Percentiles rank a stretch among this genome's conserved stretches.
phyloP scores from a whole-genome alignment of 23 red algal genomes.

The Chondrus crispus region DNA sequence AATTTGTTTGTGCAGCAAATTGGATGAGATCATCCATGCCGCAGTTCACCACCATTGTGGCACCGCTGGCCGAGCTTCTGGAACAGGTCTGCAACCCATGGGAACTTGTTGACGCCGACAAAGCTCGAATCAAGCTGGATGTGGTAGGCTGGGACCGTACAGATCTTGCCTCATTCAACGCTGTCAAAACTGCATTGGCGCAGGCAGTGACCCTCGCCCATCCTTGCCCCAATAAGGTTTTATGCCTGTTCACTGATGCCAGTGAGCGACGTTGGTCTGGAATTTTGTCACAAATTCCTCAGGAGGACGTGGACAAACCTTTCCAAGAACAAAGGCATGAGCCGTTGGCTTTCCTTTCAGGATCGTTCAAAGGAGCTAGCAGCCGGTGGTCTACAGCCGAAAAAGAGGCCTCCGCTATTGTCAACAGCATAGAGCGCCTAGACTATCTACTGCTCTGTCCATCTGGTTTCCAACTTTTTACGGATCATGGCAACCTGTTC shows the following conservation, averaged over 20 bases:
- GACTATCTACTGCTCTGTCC: not conserved
- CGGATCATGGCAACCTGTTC: not conserved
- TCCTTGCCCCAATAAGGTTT: not conserved
- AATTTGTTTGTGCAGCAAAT: not conserved
- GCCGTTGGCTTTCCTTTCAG: constrained; percentile 7
- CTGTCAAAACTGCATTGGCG: not conserved
- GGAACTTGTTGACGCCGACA: not conserved
- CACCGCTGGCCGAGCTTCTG: not conserved
- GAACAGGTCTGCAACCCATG: not conserved
- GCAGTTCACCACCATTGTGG: not conserved
- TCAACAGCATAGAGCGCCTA: not conserved
- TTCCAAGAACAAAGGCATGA: not conserved
- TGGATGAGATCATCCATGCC: not conserved
- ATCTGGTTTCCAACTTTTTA: not conserved
- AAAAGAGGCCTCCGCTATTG: not conserved
- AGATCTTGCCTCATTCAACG: not conserved
- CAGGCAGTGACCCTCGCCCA: not conserved
- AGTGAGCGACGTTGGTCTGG: not conserved
- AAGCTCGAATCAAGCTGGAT: not conserved
- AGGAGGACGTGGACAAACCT: not conserved
- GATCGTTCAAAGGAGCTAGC: not conserved
- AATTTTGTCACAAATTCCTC: not conserved
- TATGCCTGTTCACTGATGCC: constrained; percentile 12
- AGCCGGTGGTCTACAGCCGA: not conserved
- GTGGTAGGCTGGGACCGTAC: not conserved